Evolutionary conservation across 2,329 filamentous ascomycete genomes (phyloP).

Genomic region (Scedosporium aurantiacum): DNA sequence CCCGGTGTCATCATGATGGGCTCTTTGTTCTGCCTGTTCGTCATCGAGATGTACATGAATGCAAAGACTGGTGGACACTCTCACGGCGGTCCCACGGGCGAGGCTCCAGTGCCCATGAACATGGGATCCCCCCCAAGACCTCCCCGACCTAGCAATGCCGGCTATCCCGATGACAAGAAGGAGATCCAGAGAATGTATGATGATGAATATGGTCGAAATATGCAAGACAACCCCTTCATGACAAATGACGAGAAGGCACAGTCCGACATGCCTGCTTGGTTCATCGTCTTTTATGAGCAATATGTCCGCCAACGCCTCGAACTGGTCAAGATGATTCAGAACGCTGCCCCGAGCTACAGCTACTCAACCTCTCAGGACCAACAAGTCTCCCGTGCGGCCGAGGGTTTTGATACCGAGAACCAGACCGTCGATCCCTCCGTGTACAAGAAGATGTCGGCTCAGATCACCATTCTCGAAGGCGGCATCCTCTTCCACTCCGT

Average conservation of each 20-base stretch:
- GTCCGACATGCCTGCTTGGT: constrained; percentile 48
- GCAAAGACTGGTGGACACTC: constrained; percentile 46
- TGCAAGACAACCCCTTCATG: constrained; percentile 14
- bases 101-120: background rate
- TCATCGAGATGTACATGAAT: constrained; percentile 52
- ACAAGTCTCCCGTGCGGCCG: constrained; percentile 14
- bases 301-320: constrained; percentile 50
- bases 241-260: constrained; percentile 18
- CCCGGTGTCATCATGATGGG: constrained; percentile 56
- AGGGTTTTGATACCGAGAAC: constrained; percentile 29
- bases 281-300: constrained; percentile 52
- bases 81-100: constrained; percentile 44
- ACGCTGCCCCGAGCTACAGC: constrained; percentile 8
- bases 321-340: constrained; percentile 42
- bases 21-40: constrained; percentile 49
- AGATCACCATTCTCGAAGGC: constrained; percentile 65
- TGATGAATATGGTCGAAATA: constrained; percentile 17
- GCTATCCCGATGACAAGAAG: constrained; percentile 30
- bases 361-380: background rate
- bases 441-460: constrained; percentile 54
- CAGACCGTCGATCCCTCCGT: constrained; percentile 31
- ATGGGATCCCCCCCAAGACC: constrained; percentile 18
- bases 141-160: constrained; percentile 17
- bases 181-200: constrained; percentile 28
- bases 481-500: constrained; percentile 72